phyloP scores from a whole-genome alignment of 176 grass and related monocot species.

The Elaeis guineensis region DNA sequence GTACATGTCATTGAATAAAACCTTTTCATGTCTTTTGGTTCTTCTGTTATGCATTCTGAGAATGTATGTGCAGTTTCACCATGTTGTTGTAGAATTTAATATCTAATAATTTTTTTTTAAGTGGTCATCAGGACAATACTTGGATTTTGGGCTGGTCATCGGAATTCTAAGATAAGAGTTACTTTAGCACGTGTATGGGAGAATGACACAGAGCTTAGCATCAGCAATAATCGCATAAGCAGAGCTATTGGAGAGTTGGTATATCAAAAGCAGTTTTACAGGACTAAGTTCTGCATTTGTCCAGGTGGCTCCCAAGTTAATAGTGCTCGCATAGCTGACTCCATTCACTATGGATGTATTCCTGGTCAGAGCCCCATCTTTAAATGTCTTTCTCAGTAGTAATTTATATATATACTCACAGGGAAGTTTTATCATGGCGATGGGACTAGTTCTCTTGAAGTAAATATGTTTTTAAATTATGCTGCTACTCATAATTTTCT shows the following conservation, averaged over 20 bases:
- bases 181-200: slow-evolving; percentile 79
- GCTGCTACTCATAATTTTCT: too few species aligned
- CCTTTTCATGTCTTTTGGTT: too few species aligned
- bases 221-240: slow-evolving; percentile 90
- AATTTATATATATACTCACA: neutral
- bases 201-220: slow-evolving; percentile 90
- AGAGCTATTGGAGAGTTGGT: slow-evolving; percentile 79
- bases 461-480: too few species aligned
- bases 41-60: too few species aligned
- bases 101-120: slow-evolving; percentile 3
- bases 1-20: too few species aligned
- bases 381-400: neutral
- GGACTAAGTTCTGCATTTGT: slow-evolving; percentile 94
- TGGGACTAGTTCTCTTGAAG: too few species aligned
- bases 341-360: slow-evolving; percentile 94
- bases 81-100: too few species aligned
- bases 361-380: slow-evolving; percentile 49
- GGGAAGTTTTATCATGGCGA: too few species aligned
- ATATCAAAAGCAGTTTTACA: slow-evolving; percentile 92
- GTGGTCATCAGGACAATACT: slow-evolving; percentile 32
- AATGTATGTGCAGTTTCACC: too few species aligned
- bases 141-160: slow-evolving; percentile 83
- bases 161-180: slow-evolving; percentile 93
- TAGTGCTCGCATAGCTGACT: slow-evolving; percentile 85
- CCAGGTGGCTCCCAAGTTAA: slow-evolving; percentile 99